Evolutionary conservation across 2,329 filamentous ascomycete species (phyloP).

Genomic region (Xylaria sp.): DNA sequence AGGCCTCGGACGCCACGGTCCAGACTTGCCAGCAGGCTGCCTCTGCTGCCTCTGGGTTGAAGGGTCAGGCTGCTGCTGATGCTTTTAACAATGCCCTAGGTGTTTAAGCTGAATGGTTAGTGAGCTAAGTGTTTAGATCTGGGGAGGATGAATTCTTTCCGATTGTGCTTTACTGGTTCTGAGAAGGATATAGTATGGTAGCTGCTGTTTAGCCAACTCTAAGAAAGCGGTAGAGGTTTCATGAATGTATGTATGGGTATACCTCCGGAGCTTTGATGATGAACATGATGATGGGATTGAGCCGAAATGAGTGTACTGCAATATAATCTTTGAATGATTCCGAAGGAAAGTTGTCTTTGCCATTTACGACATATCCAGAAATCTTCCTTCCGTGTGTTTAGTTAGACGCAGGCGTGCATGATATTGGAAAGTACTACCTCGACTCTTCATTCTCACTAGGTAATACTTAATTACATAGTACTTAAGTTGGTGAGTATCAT

Average conservation of each 20-base stretch:
- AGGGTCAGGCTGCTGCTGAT: constrained; percentile 53
- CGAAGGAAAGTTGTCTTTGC: background rate
- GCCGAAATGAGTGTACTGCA: background rate
- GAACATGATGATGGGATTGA: background rate
- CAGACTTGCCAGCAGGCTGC: constrained; percentile 50
- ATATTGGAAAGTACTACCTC: too few species aligned
- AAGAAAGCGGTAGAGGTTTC: background rate
- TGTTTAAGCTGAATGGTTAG: constrained; percentile 36
- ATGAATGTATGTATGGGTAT: constrained; percentile 6
- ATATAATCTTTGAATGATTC: background rate
- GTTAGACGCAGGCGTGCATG: background rate
- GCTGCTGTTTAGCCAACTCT: background rate
- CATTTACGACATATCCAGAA: too few species aligned
- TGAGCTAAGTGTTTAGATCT: background rate
- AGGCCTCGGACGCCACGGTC: constrained; percentile 49
- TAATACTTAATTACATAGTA: too few species aligned
- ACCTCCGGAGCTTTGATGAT: constrained; percentile 1
- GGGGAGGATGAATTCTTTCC: background rate
- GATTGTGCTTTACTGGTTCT: background rate
- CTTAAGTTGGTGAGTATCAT: background rate
- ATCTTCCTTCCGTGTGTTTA: too few species aligned
- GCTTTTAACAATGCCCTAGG: constrained; percentile 55
- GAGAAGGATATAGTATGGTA: constrained; percentile 6
- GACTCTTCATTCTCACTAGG: background rate
- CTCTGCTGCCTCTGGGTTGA: constrained; percentile 47